Evolutionary conservation across 352 stramenopile species (phyloP).

Genomic region (Pythium myriotylum): DNA sequence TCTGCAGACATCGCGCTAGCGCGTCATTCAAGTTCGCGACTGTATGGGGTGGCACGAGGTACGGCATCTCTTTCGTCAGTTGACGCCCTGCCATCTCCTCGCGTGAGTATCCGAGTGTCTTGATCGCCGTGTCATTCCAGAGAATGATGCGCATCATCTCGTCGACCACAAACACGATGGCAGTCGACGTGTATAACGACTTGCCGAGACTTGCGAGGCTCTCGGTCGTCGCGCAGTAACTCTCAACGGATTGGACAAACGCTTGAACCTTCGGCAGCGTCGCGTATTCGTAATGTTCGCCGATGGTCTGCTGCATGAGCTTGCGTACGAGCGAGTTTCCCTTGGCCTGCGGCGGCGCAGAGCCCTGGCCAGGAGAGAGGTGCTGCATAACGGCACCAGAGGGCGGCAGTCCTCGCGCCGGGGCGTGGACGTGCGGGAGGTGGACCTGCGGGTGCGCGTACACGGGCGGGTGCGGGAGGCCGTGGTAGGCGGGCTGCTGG

Average conservation of each 20-base stretch:
- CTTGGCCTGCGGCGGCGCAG: conserved; percentile 13
- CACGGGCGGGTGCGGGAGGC: background rate
- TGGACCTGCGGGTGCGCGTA: conserved; percentile 6
- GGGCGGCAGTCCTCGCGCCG: conserved; percentile 7
- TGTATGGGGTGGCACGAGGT: conserved; percentile 62
- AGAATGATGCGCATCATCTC: conserved; percentile 86
- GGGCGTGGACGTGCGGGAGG: background rate
- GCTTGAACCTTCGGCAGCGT: conserved; percentile 66
- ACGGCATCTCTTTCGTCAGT: conserved; percentile 68
- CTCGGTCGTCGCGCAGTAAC: conserved; percentile 74
- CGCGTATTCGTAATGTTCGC: conserved; percentile 73
- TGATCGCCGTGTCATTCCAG: conserved; percentile 83
- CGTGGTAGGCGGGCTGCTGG: conserved; percentile 4
- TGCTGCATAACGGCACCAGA: conserved; percentile 3
- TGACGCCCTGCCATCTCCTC: conserved; percentile 82
- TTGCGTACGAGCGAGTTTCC: conserved; percentile 63
- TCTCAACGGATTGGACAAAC: conserved; percentile 75
- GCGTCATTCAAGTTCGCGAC: conserved; percentile 57
- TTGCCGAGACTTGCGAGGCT: conserved; percentile 82
- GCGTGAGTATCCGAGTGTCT: conserved; percentile 70
- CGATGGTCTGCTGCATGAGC: conserved; percentile 79
- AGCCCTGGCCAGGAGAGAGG: conserved; percentile 14
- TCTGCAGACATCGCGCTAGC: conserved; percentile 62
- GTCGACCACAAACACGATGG: conserved; percentile 83
- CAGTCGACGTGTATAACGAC: conserved; percentile 76